Evolutionary conservation across 345 rosid species (phyloP).

Genomic region (Firmiana major): DNA sequence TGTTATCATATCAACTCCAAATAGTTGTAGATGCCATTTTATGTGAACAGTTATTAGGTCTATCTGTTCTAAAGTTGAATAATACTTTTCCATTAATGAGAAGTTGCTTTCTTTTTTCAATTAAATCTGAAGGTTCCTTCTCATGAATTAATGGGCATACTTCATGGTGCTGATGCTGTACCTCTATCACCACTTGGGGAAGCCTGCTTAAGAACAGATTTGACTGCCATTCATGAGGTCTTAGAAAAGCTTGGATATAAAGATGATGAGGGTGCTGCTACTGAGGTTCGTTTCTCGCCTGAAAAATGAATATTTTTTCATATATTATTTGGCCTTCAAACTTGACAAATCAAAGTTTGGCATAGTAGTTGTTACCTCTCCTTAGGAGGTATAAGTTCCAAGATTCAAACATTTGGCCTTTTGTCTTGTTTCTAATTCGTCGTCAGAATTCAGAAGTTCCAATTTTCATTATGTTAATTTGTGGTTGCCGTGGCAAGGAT

Average conservation of each 20-base stretch:
- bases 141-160: slow-evolving; percentile 77
- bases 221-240: slow-evolving; percentile 78
- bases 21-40: neutral
- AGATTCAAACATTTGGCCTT: neutral
- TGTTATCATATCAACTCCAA: neutral
- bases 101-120: neutral
- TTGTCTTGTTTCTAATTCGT: neutral
- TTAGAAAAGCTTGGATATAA: slow-evolving; percentile 70
- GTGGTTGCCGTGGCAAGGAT: neutral
- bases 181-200: slow-evolving; percentile 83
- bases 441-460: neutral
- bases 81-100: neutral
- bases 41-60: neutral
- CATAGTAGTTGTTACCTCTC: neutral
- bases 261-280: slow-evolving; percentile 80
- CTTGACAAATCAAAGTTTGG: neutral
- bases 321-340: neutral
- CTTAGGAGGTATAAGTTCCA: neutral
- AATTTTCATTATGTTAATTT: neutral
- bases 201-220: slow-evolving; percentile 77
- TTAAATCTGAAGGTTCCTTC: slow-evolving; percentile 66
- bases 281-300: slow-evolving; percentile 51
- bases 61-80: neutral
- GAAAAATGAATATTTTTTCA: neutral
- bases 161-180: slow-evolving; percentile 48